A percentile compares a stretch with the other conserved stretches of the same genome.
phyloP scores from a whole-genome alignment of 2,329 filamentous ascomycete genomes.

The Aspergillus oerlinghausenensis region DNA sequence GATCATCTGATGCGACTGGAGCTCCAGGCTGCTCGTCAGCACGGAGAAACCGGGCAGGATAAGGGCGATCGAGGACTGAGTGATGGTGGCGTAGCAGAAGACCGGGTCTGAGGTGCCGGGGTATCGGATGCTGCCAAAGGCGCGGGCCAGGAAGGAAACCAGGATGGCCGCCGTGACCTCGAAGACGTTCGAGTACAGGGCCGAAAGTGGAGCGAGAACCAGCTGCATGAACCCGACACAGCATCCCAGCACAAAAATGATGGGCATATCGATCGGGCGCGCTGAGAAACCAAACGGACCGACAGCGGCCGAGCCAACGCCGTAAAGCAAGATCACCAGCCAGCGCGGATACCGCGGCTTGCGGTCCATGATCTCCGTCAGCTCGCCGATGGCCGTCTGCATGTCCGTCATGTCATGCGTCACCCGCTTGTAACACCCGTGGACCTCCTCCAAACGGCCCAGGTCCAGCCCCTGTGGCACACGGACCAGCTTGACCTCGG shows the following conservation, averaged over 20 bases:
- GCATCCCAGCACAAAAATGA: slow-evolving; percentile 63
- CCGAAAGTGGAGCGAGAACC: slow-evolving; percentile 67
- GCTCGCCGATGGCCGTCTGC: slow-evolving; percentile 33
- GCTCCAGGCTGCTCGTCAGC: slow-evolving; percentile 55
- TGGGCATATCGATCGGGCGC: slow-evolving; percentile 52
- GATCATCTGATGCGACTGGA: slow-evolving; percentile 63
- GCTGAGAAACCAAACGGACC: slow-evolving; percentile 75
- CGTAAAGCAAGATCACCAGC: slow-evolving; percentile 61
- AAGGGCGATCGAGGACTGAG: slow-evolving; percentile 55
- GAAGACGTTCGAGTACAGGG: slow-evolving; percentile 48
- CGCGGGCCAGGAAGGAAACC: slow-evolving; percentile 62
- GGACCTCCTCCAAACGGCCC: slow-evolving; percentile 38
- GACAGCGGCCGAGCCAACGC: slow-evolving; percentile 67
- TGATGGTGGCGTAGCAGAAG: slow-evolving; percentile 59
- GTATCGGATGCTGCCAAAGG: slow-evolving; percentile 58
- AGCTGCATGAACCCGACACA: slow-evolving; percentile 70
- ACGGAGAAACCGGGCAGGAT: slow-evolving; percentile 65
- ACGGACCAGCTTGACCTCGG: slow-evolving; percentile 42
- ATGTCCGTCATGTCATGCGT: slow-evolving; percentile 41
- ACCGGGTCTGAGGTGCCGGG: slow-evolving; percentile 25
- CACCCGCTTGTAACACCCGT: slow-evolving; percentile 42
- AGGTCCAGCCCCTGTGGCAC: slow-evolving; percentile 38
- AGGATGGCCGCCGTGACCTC: slow-evolving; percentile 53
- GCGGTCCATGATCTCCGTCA: slow-evolving; percentile 52
- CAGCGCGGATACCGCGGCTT: slow-evolving; percentile 51